These are phyloP conservation scores for Passiflora organensis DNA, from an alignment of 345 rosid genomes.

Conservation along the genomic window DNA sequence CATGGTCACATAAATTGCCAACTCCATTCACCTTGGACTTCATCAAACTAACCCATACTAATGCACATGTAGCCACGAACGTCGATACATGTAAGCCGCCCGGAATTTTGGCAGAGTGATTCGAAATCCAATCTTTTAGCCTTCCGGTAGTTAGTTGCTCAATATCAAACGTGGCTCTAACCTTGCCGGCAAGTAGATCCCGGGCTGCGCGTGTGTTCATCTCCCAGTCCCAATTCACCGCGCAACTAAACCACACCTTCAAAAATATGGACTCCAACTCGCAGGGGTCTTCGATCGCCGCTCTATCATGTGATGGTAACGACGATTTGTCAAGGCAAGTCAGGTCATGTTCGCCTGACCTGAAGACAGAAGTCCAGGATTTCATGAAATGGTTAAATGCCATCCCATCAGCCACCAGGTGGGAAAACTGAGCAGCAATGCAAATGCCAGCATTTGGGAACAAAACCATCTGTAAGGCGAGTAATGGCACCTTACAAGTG, in stretches of 20 bases:
- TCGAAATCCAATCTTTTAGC: conserved; percentile 20
- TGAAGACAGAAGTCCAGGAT: conserved; percentile 30
- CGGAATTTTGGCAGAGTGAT: not conserved
- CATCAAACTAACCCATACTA: conserved; percentile 28
- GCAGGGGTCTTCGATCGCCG: conserved; percentile 17
- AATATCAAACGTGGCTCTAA: conserved; percentile 28
- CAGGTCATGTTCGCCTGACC: conserved; percentile 1
- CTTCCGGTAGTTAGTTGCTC: conserved; percentile 4
- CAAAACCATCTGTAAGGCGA: conserved; percentile 32
- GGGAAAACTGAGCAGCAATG: conserved; percentile 21
- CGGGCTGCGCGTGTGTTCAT: not conserved
- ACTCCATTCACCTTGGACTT: conserved; percentile 14
- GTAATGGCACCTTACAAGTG: conserved; percentile 9
- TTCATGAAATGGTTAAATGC: conserved; percentile 36
- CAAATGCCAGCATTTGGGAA: conserved; percentile 38
- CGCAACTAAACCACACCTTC: conserved; percentile 15
- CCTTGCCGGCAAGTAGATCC: conserved; percentile 8
- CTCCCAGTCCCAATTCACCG: conserved; percentile 6
- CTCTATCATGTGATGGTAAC: conserved; percentile 15
- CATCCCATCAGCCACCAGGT: conserved; percentile 38
- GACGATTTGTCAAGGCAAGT: too few relatives aligned
- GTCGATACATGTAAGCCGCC: conserved; percentile 20
- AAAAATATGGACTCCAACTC: conserved; percentile 13
- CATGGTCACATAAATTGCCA: not conserved
- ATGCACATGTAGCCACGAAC: conserved; percentile 27